Conservation (phyloP, 1,284 basidiomycete species). For the Ganoderma resinaceum region DNA sequence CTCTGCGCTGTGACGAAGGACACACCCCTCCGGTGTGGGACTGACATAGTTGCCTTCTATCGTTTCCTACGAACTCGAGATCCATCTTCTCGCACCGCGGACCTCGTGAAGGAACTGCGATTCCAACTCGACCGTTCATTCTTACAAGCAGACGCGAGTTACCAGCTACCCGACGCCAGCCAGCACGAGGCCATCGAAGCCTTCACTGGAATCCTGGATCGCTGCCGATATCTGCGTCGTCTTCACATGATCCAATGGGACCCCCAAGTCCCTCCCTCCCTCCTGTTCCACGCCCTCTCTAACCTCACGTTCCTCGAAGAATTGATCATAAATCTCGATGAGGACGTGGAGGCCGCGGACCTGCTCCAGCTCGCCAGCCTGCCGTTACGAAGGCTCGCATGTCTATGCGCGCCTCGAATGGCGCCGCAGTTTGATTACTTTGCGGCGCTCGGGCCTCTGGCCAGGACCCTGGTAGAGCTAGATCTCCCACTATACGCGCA, state of each 20-base stretch:
- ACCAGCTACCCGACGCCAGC: neutral
- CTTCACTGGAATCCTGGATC: neutral
- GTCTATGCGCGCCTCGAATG: neutral
- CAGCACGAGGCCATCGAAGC: neutral
- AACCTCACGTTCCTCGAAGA: neutral
- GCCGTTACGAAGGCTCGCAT: neutral
- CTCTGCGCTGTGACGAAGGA: neutral
- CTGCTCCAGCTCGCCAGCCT: neutral
- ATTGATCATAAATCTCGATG: neutral
- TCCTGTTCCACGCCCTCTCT: neutral
- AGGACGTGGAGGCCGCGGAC: neutral
- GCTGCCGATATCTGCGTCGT: neutral
- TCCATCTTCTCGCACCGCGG: neutral
- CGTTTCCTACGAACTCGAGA: neutral
- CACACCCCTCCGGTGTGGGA: neutral
- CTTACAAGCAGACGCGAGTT: neutral
- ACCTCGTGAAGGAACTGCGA: neutral
- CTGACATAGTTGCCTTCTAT: neutral
- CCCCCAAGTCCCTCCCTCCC: neutral
- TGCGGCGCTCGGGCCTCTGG: neutral
- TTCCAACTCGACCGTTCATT: neutral
- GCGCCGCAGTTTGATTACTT: neutral
- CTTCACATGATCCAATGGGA: neutral
- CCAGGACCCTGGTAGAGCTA: neutral
- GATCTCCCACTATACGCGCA: neutral